phyloP scores from a whole-genome alignment of 345 rosid genomes.

The Crucihimalaya himalaica region DNA sequence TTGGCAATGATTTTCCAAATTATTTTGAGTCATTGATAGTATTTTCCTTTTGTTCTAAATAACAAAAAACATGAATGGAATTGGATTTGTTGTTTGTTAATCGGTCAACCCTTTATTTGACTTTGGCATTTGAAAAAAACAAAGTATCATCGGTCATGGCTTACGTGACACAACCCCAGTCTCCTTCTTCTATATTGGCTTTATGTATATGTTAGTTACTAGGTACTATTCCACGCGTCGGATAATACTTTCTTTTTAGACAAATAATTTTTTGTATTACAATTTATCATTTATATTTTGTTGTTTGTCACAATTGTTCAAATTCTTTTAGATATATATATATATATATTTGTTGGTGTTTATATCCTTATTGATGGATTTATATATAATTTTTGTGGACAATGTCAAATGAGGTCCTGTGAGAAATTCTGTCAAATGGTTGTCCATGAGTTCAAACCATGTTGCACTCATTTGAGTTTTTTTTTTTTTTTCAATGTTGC shows the following conservation, averaged over 20 bases:
- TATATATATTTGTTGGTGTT: no score
- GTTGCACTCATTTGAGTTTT: background rate
- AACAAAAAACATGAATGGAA: background rate
- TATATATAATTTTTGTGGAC: background rate
- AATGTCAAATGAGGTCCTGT: background rate
- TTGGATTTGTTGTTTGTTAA: background rate
- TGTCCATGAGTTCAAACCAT: background rate
- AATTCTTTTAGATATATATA: no score
- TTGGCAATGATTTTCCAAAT: background rate
- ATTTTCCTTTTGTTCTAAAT: background rate
- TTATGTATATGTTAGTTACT: background rate
- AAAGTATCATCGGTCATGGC: slow-evolving; percentile 37
- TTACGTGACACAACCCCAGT: slow-evolving; percentile 32
- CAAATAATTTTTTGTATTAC: no score
- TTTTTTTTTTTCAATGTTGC: background rate
- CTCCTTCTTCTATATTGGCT: background rate
- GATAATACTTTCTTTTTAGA: background rate
- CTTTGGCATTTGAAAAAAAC: background rate
- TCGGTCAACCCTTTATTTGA: no score
- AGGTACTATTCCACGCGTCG: background rate
- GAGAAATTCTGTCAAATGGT: background rate
- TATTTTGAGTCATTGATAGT: background rate
- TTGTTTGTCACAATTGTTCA: background rate
- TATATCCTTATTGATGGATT: no score
- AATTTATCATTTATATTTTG: no score